phyloP scores from a whole-genome alignment of 371 early-diverging fungal species.

The Amoeboaphelidium occidentale region DNA sequence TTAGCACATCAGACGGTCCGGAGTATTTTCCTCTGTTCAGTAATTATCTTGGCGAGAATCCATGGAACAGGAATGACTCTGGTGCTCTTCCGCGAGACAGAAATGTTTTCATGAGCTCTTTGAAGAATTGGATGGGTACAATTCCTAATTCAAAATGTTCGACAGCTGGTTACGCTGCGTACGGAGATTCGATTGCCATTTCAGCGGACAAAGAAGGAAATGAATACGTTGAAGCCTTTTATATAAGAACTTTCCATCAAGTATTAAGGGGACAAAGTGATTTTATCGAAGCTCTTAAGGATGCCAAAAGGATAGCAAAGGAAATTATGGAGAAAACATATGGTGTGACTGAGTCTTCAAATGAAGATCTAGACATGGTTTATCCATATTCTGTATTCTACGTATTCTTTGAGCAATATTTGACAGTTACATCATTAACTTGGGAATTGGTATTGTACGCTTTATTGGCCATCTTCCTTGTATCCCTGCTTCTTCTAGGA shows the following conservation, averaged over 20 bases:
- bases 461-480: constrained; percentile 27
- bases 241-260: constrained; percentile 41
- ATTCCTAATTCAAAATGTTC: constrained; percentile 34
- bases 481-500: constrained; percentile 28
- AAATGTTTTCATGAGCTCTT: constrained; percentile 3
- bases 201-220: constrained; percentile 7
- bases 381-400: constrained; percentile 48
- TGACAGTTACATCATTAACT: constrained; percentile 27
- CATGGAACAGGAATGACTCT: constrained; percentile 7
- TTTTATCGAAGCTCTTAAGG: constrained; percentile 33
- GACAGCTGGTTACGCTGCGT: constrained; percentile 40
- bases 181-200: constrained; percentile 28
- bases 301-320: constrained; percentile 33
- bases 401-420: constrained; percentile 51
- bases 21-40: neutral
- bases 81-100: neutral
- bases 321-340: constrained; percentile 20
- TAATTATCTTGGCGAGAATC: constrained; percentile 17
- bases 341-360: constrained; percentile 1
- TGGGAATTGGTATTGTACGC: constrained; percentile 24
- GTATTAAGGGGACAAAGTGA: constrained; percentile 32
- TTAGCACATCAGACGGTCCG: neutral
- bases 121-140: constrained; percentile 27
- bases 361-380: constrained; percentile 7
- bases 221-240: constrained; percentile 19